These are phyloP conservation scores for Viridothelium virens DNA, from an alignment of 495 filamentous ascomycete species.

Conservation along the genomic window DNA sequence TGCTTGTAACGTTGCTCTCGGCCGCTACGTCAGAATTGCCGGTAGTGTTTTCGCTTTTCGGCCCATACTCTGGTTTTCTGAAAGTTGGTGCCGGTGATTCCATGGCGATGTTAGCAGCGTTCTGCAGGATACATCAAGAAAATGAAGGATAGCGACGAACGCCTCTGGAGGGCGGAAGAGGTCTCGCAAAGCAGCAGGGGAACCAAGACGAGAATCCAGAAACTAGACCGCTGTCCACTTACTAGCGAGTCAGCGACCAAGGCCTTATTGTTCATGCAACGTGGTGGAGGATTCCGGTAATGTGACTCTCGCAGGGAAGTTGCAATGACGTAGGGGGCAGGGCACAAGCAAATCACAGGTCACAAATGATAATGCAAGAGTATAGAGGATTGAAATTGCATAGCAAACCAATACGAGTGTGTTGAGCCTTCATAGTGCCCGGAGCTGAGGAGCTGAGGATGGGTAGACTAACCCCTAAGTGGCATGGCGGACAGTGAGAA, in stretches of 20 bases:
- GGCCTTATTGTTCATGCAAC: not conserved
- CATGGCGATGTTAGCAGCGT: not conserved
- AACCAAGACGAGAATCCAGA: not conserved
- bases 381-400: not conserved
- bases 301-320: not conserved
- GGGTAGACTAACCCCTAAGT: too few species aligned
- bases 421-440: not conserved
- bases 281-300: not conserved
- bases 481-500: too few species aligned
- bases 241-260: not conserved
- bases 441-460: too few species aligned
- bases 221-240: not conserved
- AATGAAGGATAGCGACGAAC: not conserved
- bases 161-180: not conserved
- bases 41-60: not conserved
- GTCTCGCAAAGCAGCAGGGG: not conserved
- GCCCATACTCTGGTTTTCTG: conserved; percentile 4
- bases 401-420: not conserved
- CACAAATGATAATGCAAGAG: not conserved
- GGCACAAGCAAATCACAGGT: not conserved
- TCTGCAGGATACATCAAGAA: not conserved
- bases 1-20: not conserved
- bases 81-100: conserved; percentile 3
- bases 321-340: conserved; percentile 1
- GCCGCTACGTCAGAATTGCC: not conserved